Base-by-base conservation (phyloP, 208 protist genomes). In the Trypanosomatidae sp. region DNA sequence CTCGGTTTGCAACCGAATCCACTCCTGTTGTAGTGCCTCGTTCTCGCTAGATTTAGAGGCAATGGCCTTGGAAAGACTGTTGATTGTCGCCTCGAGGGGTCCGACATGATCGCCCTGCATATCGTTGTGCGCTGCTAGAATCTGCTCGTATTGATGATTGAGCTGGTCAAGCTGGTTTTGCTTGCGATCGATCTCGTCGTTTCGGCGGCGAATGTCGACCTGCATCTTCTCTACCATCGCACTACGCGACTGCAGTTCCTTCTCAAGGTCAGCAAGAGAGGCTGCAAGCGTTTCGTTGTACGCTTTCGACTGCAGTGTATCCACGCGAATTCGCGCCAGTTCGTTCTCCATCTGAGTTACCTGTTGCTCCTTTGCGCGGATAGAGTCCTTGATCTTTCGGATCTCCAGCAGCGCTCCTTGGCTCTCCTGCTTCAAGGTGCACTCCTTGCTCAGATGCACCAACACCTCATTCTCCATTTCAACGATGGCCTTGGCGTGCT, bases 101-200 rank as follows among this genome's bases (percentile, higher is more conserved):
- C 97, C 97, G 2, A 97, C 82, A 74, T 98, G 92, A 73, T 98
- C 95, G 25, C 88, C 92, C 19, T 72, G 65, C 30, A 62, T 19
- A 43, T 94, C 76, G 19, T 79, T 85, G 46, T 98, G 84, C 7
- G 79, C 73, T 25, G 80, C 80, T 4, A 97, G 73, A 50, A 98
- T 80, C 59, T 92, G 81, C 69, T 98, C 97, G 71, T 98, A 98
- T 68, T 97, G 93, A 50, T 95, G 88, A 84, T 99, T 99, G 46
- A 99, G 92, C 73, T 96, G 84, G 75, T 99, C 97, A 30, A 99
- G 85, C 69, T 98, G 88, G 74, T 95, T 97, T 79, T 99, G 97
- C 85, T 99, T 99, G 60, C 93, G 87, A 75, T 99, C 97, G 66
- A 99, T 98, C 68, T 98, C 97, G 70, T 99, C 97, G 82, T 98